Base-by-base conservation (phyloP, 2,329 filamentous ascomycete species). In the Aspergillus ustus region DNA sequence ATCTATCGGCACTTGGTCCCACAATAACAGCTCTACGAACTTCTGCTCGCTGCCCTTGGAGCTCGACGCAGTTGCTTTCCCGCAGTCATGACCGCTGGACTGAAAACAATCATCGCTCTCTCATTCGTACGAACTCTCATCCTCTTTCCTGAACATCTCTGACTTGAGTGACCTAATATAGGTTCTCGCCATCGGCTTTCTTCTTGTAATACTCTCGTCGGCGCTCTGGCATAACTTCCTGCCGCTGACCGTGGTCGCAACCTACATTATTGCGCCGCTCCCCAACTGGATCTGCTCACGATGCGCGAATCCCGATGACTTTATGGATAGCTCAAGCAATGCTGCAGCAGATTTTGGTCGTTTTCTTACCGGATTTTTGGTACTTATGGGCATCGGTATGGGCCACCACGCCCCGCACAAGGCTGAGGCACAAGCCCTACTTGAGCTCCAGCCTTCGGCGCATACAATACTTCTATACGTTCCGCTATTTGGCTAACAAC, bases 51-150 rank as follows among this genome's bases (percentile, higher is more conserved):
- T 51, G 58, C 52, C 29, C 31, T 48, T 54, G 57, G 60, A 66
- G 58, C 66, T 66, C 57, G 62, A 67, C 66, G 63, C 61, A 67
- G 66, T 66, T 66, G 63, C 56, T 45, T 66, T 63, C 70, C 70
- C 69, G 70, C 70, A 72, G 71, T 67, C 71, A 84, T 82, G 82
- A 87, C 91, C 83, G 93, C 95, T 72, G 95, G 95, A 77, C 89
- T 99, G 75, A 98, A 97, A 83, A 99, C 95, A 70, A 99, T 99
- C 81, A 99, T 99, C 80, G 92, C 92, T 67, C 91, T 99, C 71
- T 98, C 95, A 76, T 99, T 99, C 82, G 95, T 91, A 86, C 59
- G 87, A 69, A 13, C 13, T 5, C 20, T 20, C 70, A 20, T 8
- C 43, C 34, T 59, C 52, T 34, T 9, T 9, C 29, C 34, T 19